Evolutionary conservation across 2,329 filamentous ascomycete genomes (phyloP).

Genomic region (Berkeleyomyces basicola): DNA sequence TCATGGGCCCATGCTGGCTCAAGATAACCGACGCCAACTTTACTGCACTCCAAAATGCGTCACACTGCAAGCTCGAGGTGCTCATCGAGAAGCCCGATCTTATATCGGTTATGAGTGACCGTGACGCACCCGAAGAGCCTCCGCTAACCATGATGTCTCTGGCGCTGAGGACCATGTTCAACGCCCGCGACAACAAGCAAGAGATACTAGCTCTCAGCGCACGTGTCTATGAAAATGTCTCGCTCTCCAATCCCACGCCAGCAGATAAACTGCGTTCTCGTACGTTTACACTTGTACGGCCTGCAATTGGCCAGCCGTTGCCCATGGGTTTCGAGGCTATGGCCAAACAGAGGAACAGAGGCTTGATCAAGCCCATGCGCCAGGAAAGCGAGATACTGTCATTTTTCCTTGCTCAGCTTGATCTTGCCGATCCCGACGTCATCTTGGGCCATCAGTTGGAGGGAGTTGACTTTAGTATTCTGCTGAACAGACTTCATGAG

Average conservation of each 20-base stretch:
- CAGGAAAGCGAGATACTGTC: slow-evolving; percentile 72
- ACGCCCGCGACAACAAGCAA: slow-evolving; percentile 85
- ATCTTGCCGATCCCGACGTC: slow-evolving; percentile 80
- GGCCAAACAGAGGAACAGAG: slow-evolving; percentile 52
- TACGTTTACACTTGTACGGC: slow-evolving; percentile 82
- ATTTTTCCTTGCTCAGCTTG: slow-evolving; percentile 78
- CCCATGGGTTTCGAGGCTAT: slow-evolving; percentile 76
- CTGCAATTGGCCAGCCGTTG: slow-evolving; percentile 50
- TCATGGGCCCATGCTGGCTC: slow-evolving; percentile 98
- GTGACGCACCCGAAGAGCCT: slow-evolving; percentile 66
- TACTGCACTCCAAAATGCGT: slow-evolving; percentile 70
- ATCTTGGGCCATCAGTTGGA: slow-evolving; percentile 91
- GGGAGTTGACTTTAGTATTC: slow-evolving; percentile 84
- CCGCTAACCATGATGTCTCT: slow-evolving; percentile 94
- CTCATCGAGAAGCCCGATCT: slow-evolving; percentile 61
- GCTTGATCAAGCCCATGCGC: slow-evolving; percentile 64
- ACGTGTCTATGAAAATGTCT: slow-evolving; percentile 81
- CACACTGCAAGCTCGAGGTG: slow-evolving; percentile 92
- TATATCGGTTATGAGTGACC: slow-evolving; percentile 56
- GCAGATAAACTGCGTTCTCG: slow-evolving; percentile 78
- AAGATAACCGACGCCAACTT: slow-evolving; percentile 80
- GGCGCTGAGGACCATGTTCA: slow-evolving; percentile 72
- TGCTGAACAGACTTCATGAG: slow-evolving; percentile 72
- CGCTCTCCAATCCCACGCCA: slow-evolving; percentile 70
- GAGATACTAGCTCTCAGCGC: slow-evolving; percentile 86